phyloP scores from a whole-genome alignment of 2,329 filamentous ascomycete species.

The Ophiostoma ips region DNA sequence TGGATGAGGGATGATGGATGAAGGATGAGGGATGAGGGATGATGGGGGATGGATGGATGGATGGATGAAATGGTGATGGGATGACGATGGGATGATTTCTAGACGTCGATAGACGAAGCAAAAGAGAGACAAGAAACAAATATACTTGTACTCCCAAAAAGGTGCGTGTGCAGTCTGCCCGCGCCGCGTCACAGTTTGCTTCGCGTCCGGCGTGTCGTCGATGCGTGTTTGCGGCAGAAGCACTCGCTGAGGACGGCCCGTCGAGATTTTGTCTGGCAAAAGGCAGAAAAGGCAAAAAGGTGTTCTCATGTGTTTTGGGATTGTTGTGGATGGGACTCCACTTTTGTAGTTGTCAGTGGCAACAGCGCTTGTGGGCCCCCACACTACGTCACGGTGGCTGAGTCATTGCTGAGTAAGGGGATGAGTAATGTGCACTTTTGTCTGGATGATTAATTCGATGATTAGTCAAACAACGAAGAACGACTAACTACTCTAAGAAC shows the following conservation, averaged over 20 bases:
- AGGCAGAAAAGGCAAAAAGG: too few relatives aligned
- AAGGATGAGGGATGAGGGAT: background rate
- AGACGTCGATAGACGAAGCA: too few relatives aligned
- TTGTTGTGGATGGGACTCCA: background rate
- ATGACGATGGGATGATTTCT: background rate
- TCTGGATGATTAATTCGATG: background rate
- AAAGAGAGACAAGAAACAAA: too few relatives aligned
- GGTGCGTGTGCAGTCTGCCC: too few relatives aligned
- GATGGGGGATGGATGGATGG: background rate
- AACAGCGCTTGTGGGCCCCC: constrained; percentile 1
- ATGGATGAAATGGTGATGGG: background rate
- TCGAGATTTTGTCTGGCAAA: background rate
- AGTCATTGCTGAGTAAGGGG: background rate
- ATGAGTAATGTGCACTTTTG: too few relatives aligned
- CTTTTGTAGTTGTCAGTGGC: constrained; percentile 8
- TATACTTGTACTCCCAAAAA: too few relatives aligned
- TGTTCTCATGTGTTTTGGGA: background rate
- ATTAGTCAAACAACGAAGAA: too few relatives aligned
- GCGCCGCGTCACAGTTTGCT: too few relatives aligned
- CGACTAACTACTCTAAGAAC: too few relatives aligned
- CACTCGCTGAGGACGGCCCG: background rate
- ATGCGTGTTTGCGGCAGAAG: background rate
- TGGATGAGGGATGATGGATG: background rate
- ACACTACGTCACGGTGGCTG: background rate
- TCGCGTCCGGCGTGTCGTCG: too few relatives aligned